Conservation (phyloP, 768 basidiomycete species). For the Boletus huronensis region DNA sequence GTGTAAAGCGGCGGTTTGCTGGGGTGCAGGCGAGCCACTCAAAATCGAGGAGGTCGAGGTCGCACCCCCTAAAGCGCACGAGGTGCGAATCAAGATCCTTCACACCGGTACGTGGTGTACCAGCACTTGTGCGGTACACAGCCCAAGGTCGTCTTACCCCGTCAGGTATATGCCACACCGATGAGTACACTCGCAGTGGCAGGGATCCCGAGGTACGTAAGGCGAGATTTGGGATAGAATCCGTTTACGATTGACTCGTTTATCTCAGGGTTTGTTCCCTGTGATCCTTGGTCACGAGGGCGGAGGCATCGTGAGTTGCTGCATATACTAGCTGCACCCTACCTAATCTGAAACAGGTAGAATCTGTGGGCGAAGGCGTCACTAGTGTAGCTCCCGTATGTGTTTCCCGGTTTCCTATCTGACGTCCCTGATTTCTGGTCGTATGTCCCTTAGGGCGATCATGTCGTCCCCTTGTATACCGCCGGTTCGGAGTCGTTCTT, state of each 20-base stretch:
- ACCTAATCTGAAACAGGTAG: constrained; percentile 57
- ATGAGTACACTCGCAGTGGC: constrained; percentile 95
- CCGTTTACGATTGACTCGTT: constrained; percentile 1
- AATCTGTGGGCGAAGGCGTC: constrained; percentile 97
- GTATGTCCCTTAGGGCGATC: constrained; percentile 62
- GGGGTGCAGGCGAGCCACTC: constrained; percentile 86
- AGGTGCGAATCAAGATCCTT: constrained; percentile 91
- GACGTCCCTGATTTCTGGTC: neutral
- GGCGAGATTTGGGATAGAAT: constrained; percentile 2
- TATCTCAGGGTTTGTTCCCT: constrained; percentile 75
- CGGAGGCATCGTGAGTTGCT: constrained; percentile 69
- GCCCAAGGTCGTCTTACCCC: neutral
- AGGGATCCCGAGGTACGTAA: constrained; percentile 83
- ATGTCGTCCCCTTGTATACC: constrained; percentile 96
- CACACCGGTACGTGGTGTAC: constrained; percentile 66
- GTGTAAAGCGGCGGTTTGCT: constrained; percentile 93
- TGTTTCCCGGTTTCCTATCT: neutral
- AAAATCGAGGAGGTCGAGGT: constrained; percentile 92
- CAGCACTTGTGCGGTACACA: constrained; percentile 2
- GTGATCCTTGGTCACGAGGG: constrained; percentile 95
- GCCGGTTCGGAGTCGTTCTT: constrained; percentile 55
- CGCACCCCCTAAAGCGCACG: constrained; percentile 82
- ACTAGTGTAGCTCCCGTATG: constrained; percentile 61
- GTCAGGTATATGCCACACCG: constrained; percentile 92
- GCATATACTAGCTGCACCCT: neutral